Evolutionary conservation across 1,284 basidiomycete genomes (phyloP).

Genomic region (Salmacisia buchloeana): DNA sequence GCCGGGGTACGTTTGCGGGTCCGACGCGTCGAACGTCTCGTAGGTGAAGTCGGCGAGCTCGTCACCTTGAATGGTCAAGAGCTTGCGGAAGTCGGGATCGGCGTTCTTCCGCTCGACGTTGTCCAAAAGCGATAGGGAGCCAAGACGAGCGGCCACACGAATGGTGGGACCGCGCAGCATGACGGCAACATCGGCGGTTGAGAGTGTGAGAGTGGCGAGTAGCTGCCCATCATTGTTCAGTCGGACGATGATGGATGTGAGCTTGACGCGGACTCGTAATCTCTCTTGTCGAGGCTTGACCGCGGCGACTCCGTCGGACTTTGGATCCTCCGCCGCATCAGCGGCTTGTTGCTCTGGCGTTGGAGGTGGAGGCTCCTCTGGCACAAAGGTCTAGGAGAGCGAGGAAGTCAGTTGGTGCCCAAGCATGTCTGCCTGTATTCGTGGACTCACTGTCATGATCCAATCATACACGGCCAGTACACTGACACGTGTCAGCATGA

Average conservation of each 20-base stretch:
- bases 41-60: conserved; percentile 94
- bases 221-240: conserved; percentile 69
- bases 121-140: conserved; percentile 77
- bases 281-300: conserved; percentile 55
- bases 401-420: background rate
- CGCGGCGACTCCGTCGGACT: conserved; percentile 19
- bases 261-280: conserved; percentile 75
- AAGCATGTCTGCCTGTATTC: background rate
- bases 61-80: conserved; percentile 89
- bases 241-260: conserved; percentile 79
- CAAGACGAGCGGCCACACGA: conserved; percentile 75
- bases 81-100: conserved; percentile 69
- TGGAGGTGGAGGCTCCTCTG: background rate
- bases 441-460: conserved; percentile 83
- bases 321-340: background rate
- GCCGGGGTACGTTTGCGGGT: conserved; percentile 63
- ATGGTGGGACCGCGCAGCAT: conserved; percentile 71
- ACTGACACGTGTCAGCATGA: conserved; percentile 84
- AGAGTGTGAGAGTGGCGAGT: conserved; percentile 81
- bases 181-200: conserved; percentile 82
- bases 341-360: background rate
- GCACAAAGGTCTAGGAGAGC: background rate
- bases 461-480: conserved; percentile 91
- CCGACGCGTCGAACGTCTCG: conserved; percentile 73
- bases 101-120: conserved; percentile 58